Evolutionary conservation across 352 stramenopile species (phyloP), one percentile per base, ranked within the genome.

Genomic region (Phytophthora sp.): DNA sequence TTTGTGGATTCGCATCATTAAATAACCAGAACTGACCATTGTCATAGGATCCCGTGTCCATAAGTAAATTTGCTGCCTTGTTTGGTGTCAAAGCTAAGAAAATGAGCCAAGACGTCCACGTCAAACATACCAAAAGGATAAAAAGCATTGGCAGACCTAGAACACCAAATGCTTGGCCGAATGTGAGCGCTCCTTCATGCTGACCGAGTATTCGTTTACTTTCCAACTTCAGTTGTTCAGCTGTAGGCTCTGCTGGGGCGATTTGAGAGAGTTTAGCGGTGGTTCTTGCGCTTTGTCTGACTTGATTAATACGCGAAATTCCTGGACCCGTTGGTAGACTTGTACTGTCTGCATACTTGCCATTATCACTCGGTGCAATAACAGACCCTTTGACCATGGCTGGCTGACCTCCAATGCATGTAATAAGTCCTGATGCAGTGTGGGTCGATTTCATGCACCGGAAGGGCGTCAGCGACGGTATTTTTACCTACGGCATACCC

Each of bases 21-120:
- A 79, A 57, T 30, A 72, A 55, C 76, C 76, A 88, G 50, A 86
- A 88, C 4, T 66, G 50, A 1, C 74, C 78, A 26, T 76, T 60
- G 32, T 88, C 74, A 26, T 84, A 77, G 12, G 67, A 57, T 4
- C 49, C 45, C 0, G 74, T 84, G 53, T 80, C 45, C 78, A 83
- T 84, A 2, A 88, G 30, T 24, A 65, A 54, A 59, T 85, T 84
- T 0, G 66, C 76, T 1, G 55, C 57, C 13, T 53, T 46, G 20
- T 77, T 84, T 0, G 76, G 76, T 0, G 48, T 21, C 2, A 74
- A 41, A 26, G 77, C 80, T 17, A 84, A 52, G 10, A 74, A 46
- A n/a, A 76, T 54, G 5, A 83, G 61, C 35, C 73, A 72, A 7
- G 56, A 41, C 0, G 63, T 82, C 76, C 74, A 86, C 0, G 23